Conservation (phyloP, 179 eudicot species). For the Silene vulgaris region DNA sequence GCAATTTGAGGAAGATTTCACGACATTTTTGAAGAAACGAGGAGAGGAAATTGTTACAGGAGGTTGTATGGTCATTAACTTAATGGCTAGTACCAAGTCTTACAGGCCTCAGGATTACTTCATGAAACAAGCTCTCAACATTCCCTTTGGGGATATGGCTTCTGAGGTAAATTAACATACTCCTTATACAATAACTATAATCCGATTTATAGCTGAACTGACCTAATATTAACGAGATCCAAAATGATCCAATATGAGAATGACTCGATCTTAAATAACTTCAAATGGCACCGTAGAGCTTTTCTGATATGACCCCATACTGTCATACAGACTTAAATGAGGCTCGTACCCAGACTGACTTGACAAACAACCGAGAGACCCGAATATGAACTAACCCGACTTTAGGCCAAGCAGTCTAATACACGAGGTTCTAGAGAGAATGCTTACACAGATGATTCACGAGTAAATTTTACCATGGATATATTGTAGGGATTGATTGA, state of each 20-base stretch:
- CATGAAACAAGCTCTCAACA: slow-evolving; percentile 20
- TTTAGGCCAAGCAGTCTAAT: not conserved
- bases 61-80: slow-evolving; percentile 25
- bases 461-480: not conserved
- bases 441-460: too few species aligned
- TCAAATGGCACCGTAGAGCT: not conserved
- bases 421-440: too few species aligned
- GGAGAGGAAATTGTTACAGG: slow-evolving; percentile 19
- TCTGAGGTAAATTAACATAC: too few species aligned
- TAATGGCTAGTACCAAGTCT: slow-evolving; percentile 17
- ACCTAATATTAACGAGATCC: not conserved
- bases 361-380: not conserved
- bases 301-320: too few species aligned
- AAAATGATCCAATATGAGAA: not conserved
- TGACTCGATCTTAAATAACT: not conserved
- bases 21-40: slow-evolving; percentile 18
- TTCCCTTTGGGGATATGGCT: slow-evolving; percentile 17
- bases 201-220: not conserved
- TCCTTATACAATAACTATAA: too few species aligned
- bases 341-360: not conserved
- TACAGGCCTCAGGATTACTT: slow-evolving; percentile 22
- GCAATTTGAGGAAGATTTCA: slow-evolving; percentile 23
- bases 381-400: not conserved
- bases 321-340: not conserved
- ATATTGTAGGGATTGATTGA: slow-evolving; percentile 19